These are phyloP conservation scores for Fusarium sp. DNA, from an alignment of 2,329 filamentous ascomycete species.

Conservation along the genomic window DNA sequence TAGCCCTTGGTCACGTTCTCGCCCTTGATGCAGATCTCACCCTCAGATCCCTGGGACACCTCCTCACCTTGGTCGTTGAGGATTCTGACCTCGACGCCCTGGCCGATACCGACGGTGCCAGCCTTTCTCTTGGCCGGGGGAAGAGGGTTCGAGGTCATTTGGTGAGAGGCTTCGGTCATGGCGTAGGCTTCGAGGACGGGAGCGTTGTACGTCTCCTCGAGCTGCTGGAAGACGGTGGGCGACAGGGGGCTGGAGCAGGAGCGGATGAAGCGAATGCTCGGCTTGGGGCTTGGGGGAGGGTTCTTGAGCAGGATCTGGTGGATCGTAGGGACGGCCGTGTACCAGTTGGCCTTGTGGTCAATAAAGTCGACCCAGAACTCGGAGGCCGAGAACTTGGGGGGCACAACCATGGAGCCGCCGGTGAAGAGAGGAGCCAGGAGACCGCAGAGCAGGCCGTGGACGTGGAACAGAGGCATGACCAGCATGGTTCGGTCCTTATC, in stretches of 20 bases:
- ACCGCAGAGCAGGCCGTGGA: slow-evolving; percentile 84
- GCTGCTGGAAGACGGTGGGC: slow-evolving; percentile 79
- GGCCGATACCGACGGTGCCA: slow-evolving; percentile 81
- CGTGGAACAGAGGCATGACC: slow-evolving; percentile 91
- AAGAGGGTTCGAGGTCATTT: slow-evolving; percentile 80
- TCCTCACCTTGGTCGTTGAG: slow-evolving; percentile 73
- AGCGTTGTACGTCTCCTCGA: slow-evolving; percentile 77
- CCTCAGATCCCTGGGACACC: slow-evolving; percentile 72
- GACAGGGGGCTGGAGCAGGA: slow-evolving; percentile 86
- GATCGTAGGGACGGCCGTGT: slow-evolving; percentile 91
- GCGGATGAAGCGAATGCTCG: slow-evolving; percentile 82
- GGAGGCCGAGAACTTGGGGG: slow-evolving; percentile 78
- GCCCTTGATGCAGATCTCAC: slow-evolving; percentile 82
- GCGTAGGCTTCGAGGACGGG: slow-evolving; percentile 90
- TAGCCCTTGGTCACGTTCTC: slow-evolving; percentile 87
- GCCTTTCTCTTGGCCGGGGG: slow-evolving; percentile 77
- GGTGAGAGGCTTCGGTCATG: slow-evolving; percentile 89
- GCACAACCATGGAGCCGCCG: slow-evolving; percentile 81
- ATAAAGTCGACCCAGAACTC: slow-evolving; percentile 84
- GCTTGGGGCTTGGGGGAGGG: slow-evolving; percentile 70
- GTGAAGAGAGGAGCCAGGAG: slow-evolving; percentile 79
- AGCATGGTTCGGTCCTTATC: slow-evolving; percentile 78
- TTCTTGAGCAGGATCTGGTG: slow-evolving; percentile 86
- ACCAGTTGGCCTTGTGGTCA: slow-evolving; percentile 82
- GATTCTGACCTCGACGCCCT: slow-evolving; percentile 83